phyloP scores from a whole-genome alignment of 1,139 yeast species.

The Casaregolazyma lundiana region DNA sequence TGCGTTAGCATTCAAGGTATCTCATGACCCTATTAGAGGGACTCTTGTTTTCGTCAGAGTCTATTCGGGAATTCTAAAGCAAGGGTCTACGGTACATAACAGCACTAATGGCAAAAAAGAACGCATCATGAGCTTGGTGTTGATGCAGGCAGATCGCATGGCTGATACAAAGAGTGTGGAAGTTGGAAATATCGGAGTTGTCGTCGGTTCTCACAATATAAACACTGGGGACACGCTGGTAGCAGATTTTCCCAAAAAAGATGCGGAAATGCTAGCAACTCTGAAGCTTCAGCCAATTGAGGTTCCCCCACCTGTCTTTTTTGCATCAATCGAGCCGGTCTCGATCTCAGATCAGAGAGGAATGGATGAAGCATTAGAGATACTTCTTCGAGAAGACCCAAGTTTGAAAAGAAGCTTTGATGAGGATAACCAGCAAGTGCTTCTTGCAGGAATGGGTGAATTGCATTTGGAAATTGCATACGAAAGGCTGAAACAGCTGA shows the following conservation, averaged over 20 bases:
- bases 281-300: conserved; percentile 65
- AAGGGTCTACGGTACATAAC: conserved; percentile 60
- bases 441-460: conserved; percentile 94
- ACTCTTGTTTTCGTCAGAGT: conserved; percentile 82
- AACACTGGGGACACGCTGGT: conserved; percentile 89
- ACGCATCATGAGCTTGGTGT: conserved; percentile 59
- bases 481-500: conserved; percentile 75
- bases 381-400: conserved; percentile 78
- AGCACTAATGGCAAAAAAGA: conserved; percentile 66
- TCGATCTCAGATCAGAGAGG: conserved; percentile 73
- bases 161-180: conserved; percentile 58
- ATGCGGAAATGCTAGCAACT: conserved; percentile 35
- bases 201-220: conserved; percentile 69
- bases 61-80: conserved; percentile 69
- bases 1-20: conserved; percentile 89
- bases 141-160: conserved; percentile 88
- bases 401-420: conserved; percentile 62
- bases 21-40: conserved; percentile 76
- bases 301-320: conserved; percentile 91
- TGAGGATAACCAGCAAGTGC: conserved; percentile 84
- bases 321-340: conserved; percentile 76
- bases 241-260: conserved; percentile 47
- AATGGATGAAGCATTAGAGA: conserved; percentile 62
- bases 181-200: conserved; percentile 88
- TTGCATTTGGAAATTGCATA: conserved; percentile 83